Conservation (phyloP, 2,329 filamentous ascomycete species). For the Paecilomyces formosus region DNA sequence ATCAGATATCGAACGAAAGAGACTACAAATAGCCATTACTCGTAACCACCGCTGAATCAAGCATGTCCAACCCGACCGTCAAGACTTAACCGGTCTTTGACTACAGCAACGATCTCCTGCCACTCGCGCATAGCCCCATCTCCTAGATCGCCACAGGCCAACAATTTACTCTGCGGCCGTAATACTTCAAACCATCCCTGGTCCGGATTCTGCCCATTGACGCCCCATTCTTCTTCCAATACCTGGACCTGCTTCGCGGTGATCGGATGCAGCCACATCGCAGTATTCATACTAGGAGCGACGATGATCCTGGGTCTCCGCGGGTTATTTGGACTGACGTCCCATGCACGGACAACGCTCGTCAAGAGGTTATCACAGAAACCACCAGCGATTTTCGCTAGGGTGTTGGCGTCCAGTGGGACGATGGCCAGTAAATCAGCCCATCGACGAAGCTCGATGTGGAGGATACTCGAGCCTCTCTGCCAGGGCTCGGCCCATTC, state of each 20-base stretch:
- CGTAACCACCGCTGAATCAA: background rate
- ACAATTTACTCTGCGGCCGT: slow-evolving; percentile 58
- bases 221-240: slow-evolving; percentile 68
- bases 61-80: background rate
- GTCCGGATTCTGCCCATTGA: slow-evolving; percentile 27
- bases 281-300: slow-evolving; percentile 78
- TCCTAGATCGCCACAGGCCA: slow-evolving; percentile 81
- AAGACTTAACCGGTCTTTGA: slow-evolving; percentile 40
- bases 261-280: slow-evolving; percentile 83
- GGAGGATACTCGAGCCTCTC: slow-evolving; percentile 70
- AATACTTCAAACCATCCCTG: slow-evolving; percentile 63
- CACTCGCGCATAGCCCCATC: slow-evolving; percentile 78
- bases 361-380: slow-evolving; percentile 68
- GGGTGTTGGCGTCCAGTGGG: slow-evolving; percentile 73
- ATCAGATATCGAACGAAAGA: too few relatives aligned
- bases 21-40: too few relatives aligned
- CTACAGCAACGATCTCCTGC: slow-evolving; percentile 61
- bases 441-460: slow-evolving; percentile 82
- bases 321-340: slow-evolving; percentile 56
- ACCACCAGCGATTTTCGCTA: slow-evolving; percentile 77
- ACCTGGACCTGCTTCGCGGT: slow-evolving; percentile 64
- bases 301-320: slow-evolving; percentile 62
- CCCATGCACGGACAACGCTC: slow-evolving; percentile 80
- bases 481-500: slow-evolving; percentile 78
- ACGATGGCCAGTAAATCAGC: slow-evolving; percentile 73